A percentile compares a stretch with the other conserved stretches of the same genome.
These are phyloP conservation scores for Geosmithia putterillii DNA, from an alignment of 2,329 filamentous ascomycete species.

Conservation along the genomic window DNA sequence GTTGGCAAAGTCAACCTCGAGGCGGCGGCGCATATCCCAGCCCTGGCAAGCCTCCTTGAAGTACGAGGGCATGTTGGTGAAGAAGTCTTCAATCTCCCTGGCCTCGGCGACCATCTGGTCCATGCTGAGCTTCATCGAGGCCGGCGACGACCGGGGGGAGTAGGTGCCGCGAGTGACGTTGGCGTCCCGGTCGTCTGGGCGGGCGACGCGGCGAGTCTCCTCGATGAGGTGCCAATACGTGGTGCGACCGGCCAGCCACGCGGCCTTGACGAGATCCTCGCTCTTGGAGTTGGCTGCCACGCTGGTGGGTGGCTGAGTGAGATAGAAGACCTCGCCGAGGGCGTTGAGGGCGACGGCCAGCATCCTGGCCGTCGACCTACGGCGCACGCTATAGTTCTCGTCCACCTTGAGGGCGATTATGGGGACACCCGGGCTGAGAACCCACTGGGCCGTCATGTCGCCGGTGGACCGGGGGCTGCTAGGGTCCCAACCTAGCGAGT, in stretches of 20 bases:
- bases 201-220: conserved; percentile 58
- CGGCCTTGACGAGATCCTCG: conserved; percentile 49
- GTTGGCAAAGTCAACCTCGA: conserved; percentile 82
- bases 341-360: conserved; percentile 95
- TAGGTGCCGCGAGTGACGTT: conserved; percentile 60
- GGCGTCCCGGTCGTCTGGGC: conserved; percentile 60
- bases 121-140: conserved; percentile 57
- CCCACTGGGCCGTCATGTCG: conserved; percentile 79
- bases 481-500: conserved; percentile 53
- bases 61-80: conserved; percentile 60
- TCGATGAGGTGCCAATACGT: conserved; percentile 76
- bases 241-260: conserved; percentile 71
- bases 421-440: conserved; percentile 82
- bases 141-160: conserved; percentile 66
- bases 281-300: conserved; percentile 33
- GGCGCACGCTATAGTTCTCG: conserved; percentile 62
- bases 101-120: conserved; percentile 67
- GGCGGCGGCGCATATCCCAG: conserved; percentile 82
- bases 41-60: conserved; percentile 68
- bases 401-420: conserved; percentile 78
- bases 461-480: conserved; percentile 55
- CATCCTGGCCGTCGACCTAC: conserved; percentile 57
- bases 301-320: conserved; percentile 56
- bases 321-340: conserved; percentile 79
- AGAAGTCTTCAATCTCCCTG: conserved; percentile 66